Evolutionary conservation across 2,329 filamentous ascomycete species (phyloP), one percentile per base, ranked within the genome.

Genomic region (Penicillium fuscoglaucum): DNA sequence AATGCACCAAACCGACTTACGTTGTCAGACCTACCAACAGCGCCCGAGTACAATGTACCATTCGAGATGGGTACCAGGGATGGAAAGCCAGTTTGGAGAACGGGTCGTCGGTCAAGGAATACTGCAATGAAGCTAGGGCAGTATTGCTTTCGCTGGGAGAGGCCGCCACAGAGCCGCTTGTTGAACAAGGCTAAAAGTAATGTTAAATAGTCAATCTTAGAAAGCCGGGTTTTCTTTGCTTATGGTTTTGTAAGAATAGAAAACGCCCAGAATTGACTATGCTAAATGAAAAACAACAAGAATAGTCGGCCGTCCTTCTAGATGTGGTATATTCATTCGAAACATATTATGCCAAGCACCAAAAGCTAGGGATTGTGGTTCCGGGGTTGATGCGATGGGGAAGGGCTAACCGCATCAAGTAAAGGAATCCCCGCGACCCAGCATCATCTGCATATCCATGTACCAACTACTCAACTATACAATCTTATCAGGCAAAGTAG

Each of bases 81-180:
- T 52, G 58, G 61, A 45, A 37, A 66, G 40, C 19, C 57, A 47
- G 26, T 35, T 13, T 65, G 56, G 59, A 44, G 5, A 41, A 63
- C 59, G 12, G 62, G 63, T 2, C 37, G 15, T 7, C 51, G 61
- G 15, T 57, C 12, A 29, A 61, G 55, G 51, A 33, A 35, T 3
- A 63, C 24, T 29, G 65, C 62, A 37, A 52, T 64, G 12, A 43
- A 63, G 47, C 53, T 56, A 8, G 62, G 59, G 26, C 62, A 63
- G 43, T 64, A 61, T 58, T 60, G 57, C 24, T 68, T 66, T 56
- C 52, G 33, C 12, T 67, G 60, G 62, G 55, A 67, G 47, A 65
- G 66, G 19, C 51, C 55, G 37, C 55, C 55, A 49, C 59, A 54
- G 39, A 64, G 55, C 44, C 19, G 52, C 26, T 28, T 33, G 28